phyloP scores from a whole-genome alignment of 2,329 filamentous ascomycete species.

The Grosmannia clavigera region DNA sequence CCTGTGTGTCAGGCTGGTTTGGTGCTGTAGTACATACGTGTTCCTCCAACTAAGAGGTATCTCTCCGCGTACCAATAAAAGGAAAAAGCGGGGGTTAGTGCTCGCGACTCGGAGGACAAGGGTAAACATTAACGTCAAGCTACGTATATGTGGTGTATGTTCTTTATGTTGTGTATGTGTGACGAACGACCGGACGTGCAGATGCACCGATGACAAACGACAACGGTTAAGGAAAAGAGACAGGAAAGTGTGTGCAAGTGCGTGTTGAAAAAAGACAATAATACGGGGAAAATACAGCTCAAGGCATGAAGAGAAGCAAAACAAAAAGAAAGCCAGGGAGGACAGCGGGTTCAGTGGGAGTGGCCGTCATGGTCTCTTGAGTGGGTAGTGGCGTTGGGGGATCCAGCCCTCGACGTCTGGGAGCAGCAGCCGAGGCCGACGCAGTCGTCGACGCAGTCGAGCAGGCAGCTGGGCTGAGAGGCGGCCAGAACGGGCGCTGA shows the following conservation, averaged over 20 bases:
- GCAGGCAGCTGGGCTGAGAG: constrained; percentile 29
- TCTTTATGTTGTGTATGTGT: not conserved
- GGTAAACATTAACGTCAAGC: not conserved
- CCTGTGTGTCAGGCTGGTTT: not conserved
- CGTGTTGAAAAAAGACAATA: not conserved
- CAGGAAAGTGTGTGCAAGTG: not conserved
- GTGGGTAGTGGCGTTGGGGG: constrained; percentile 15
- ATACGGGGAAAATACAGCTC: not conserved
- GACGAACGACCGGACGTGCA: not conserved
- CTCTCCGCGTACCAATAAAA: not conserved
- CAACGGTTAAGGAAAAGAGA: not conserved
- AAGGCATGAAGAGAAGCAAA: not conserved
- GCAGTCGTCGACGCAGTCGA: constrained; percentile 40
- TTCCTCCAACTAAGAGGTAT: not conserved
- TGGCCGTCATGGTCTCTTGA: constrained; percentile 17
- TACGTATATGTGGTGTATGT: not conserved
- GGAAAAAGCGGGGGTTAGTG: not conserved
- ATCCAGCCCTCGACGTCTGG: constrained; percentile 21
- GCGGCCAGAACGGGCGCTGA: not conserved
- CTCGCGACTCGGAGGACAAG: not conserved
- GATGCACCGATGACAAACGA: not conserved
- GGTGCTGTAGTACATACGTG: not conserved
- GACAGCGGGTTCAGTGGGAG: constrained; percentile 2
- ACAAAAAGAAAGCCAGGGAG: not conserved
- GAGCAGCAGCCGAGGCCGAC: constrained; percentile 33